phyloP scores from a whole-genome alignment of 495 filamentous ascomycete species.

The Podospora anserina region DNA sequence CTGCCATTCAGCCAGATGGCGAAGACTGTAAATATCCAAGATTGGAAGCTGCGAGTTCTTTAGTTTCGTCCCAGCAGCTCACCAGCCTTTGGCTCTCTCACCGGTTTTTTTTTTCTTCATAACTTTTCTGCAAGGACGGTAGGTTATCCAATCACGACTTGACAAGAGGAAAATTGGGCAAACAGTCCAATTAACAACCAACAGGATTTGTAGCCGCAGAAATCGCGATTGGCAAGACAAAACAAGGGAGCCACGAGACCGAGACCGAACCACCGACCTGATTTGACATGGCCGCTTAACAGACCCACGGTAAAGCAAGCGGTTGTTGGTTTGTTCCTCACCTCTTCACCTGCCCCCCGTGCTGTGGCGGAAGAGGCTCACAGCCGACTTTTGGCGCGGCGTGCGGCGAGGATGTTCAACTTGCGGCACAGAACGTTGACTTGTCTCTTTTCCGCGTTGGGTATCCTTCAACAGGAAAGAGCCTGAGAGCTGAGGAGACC shows the following conservation, averaged over 20 bases:
- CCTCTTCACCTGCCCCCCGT: neutral
- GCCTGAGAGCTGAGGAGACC: no score
- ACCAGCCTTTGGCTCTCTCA: neutral
- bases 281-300: neutral
- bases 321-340: neutral
- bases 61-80: neutral
- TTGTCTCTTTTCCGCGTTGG: no score
- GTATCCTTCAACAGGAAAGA: no score
- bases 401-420: neutral
- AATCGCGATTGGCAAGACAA: neutral
- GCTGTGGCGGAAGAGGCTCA: neutral
- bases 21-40: neutral
- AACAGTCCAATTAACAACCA: neutral
- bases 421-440: slow-evolving; percentile 5
- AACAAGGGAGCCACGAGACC: neutral
- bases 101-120: neutral
- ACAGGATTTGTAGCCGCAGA: neutral
- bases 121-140: no score
- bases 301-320: neutral
- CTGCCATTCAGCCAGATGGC: neutral
- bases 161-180: no score
- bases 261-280: neutral
- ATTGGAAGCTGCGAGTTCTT: neutral
- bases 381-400: neutral
- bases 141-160: no score